Base-by-base conservation (phyloP, 176 grass and related monocot genomes). In the Oryza longistaminata region DNA sequence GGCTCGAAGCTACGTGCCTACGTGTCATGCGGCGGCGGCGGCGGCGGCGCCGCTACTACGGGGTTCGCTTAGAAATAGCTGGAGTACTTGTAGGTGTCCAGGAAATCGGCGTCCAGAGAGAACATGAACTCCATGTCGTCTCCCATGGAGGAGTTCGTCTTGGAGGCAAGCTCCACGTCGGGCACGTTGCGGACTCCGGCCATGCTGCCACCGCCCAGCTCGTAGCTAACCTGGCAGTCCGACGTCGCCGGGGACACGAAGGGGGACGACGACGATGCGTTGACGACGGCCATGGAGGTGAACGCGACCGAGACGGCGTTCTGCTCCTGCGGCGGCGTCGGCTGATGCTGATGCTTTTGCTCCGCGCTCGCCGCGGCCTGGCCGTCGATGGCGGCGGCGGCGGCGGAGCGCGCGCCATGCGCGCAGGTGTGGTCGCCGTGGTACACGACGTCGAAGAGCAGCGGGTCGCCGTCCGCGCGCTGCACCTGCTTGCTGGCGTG, bases 401-500 rank as follows among this genome's bases (percentile, higher is more conserved):
- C 35, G 5, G 35, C 35, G 25, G 58, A 39, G 35, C 43, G 64
- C 14, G 40, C 29, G 73, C 22, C 29, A 64, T 81, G 90, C 31
- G 43, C 73, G 84, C 96, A 98, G 17, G 91, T 89, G 85, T 98
- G 96, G 69, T 27, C 22, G 31, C 89, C 93, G 24, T 92, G 68
- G 85, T 98, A 98, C 7, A 91, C 91, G 87, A 98, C 91, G 75
- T 98, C 85, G 80, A 93, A 94, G 46, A 98, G 76, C 80, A 84
- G 84, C 8, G 85, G 82, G 37, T 98, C 88, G 37, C 91, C 88
- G 40, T 98, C 89, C 15, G 88, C 77, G 27, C 93, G 87, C 80
- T 98, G 96, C 75, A 98, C 96, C 68, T 98, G 93, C 85, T 98
- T 98, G 61, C 77, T 92, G 2, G 96, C 93, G 1, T 70, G 25